Percentiles rank a stretch among this genome's conserved stretches.
Conservation (phyloP, 768 basidiomycete species). For the Lactifluus volemus region DNA sequence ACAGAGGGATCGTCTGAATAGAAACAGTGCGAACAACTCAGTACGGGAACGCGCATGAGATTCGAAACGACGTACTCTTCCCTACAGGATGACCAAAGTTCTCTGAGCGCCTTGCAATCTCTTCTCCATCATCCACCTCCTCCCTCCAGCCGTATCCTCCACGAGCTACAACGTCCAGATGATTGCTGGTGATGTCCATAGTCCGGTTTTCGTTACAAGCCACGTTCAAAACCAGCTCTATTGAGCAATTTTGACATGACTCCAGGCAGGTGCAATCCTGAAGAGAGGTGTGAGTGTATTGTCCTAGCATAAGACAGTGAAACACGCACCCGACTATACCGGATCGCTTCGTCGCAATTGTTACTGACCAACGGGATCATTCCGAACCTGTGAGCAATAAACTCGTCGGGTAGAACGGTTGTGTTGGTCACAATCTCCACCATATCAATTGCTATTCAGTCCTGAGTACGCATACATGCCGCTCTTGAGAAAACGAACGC, state of each 20-base stretch:
- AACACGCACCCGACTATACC: slow-evolving; percentile 56
- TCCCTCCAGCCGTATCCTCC: slow-evolving; percentile 24
- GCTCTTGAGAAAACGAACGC: slow-evolving; percentile 26
- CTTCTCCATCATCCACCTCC: slow-evolving; percentile 51
- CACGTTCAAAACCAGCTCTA: slow-evolving; percentile 72
- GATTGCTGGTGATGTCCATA: slow-evolving; percentile 80
- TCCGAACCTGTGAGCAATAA: slow-evolving; percentile 91
- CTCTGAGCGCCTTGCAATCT: slow-evolving; percentile 62
- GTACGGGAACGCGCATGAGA: not conserved
- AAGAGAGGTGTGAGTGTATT: not conserved
- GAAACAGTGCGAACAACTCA: not conserved
- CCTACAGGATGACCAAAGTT: slow-evolving; percentile 79
- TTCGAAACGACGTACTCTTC: slow-evolving; percentile 47
- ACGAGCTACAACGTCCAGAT: slow-evolving; percentile 55
- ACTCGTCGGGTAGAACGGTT: slow-evolving; percentile 92
- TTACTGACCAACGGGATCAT: slow-evolving; percentile 85
- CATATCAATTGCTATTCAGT: slow-evolving; percentile 79
- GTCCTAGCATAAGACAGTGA: not conserved
- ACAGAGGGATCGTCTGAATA: slow-evolving; percentile 47
- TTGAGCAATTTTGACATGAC: slow-evolving; percentile 79
- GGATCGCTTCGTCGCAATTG: slow-evolving; percentile 83
- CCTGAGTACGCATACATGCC: not conserved
- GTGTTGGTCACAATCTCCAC: slow-evolving; percentile 90
- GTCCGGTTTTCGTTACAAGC: slow-evolving; percentile 59
- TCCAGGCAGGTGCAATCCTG: slow-evolving; percentile 90